A percentile compares a stretch with the other conserved stretches of the same genome.
Evolutionary conservation across 768 basidiomycete species (phyloP).

Genomic region (Tylopilus subfusipes): DNA sequence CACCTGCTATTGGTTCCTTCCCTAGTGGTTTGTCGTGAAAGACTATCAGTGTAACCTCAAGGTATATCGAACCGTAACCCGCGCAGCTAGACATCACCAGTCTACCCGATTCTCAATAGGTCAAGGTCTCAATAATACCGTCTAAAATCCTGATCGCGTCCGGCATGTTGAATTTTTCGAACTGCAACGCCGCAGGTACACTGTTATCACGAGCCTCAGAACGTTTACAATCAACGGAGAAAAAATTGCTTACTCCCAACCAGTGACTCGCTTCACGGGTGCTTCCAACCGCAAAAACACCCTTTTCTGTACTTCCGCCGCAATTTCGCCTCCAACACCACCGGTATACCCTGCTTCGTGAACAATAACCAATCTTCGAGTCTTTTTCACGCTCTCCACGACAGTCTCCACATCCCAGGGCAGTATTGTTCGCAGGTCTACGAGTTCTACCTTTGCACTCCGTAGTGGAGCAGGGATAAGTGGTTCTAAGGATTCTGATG

Average conservation of each 20-base stretch:
- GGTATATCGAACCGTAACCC: not conserved
- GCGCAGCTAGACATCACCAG: not conserved
- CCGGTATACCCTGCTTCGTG: constrained; percentile 89
- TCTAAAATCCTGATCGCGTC: constrained; percentile 83
- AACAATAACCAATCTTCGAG: constrained; percentile 82
- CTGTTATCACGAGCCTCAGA: constrained; percentile 35
- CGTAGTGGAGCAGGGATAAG: constrained; percentile 66
- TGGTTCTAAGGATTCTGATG: constrained; percentile 57
- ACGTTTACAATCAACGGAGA: not conserved
- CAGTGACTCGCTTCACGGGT: constrained; percentile 80
- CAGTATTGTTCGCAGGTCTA: constrained; percentile 84
- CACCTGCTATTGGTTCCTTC: not conserved
- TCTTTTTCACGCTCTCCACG: constrained; percentile 77
- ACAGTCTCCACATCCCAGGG: constrained; percentile 87
- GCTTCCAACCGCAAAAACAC: constrained; percentile 88
- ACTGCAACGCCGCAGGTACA: constrained; percentile 79
- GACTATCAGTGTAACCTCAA: not conserved
- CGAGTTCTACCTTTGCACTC: constrained; percentile 75
- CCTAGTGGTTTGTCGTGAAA: not conserved
- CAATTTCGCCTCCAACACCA: constrained; percentile 88
- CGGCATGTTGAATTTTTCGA: constrained; percentile 90
- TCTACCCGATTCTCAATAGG: constrained; percentile 43
- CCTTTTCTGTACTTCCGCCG: constrained; percentile 84
- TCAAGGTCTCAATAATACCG: constrained; percentile 76
- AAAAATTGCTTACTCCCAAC: constrained; percentile 81